These are phyloP conservation scores for Forsythia viridissima DNA, from an alignment of 257 asterid species.

Conservation along the genomic window DNA sequence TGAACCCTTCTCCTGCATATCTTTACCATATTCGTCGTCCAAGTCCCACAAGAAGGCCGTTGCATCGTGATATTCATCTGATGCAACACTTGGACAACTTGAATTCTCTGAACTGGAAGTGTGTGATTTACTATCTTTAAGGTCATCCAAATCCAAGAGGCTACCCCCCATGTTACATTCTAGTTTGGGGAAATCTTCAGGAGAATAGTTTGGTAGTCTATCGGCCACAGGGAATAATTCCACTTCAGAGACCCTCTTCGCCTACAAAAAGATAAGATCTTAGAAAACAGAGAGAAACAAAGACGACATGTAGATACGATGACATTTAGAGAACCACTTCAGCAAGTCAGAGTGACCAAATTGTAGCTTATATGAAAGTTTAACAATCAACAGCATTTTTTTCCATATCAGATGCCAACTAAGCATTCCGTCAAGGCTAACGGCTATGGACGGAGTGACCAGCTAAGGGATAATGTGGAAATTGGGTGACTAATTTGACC, in stretches of 20 bases:
- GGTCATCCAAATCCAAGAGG: conserved; percentile 43
- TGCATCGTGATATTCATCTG: conserved; percentile 58
- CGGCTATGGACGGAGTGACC: too few relatives aligned
- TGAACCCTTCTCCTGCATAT: conserved; percentile 20
- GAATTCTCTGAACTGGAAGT: conserved; percentile 60
- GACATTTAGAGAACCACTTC: too few relatives aligned
- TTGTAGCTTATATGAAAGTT: too few relatives aligned
- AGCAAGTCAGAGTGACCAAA: too few relatives aligned
- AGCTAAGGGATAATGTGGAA: too few relatives aligned
- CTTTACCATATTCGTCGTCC: conserved; percentile 33
- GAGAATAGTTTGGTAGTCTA: conserved; percentile 20
- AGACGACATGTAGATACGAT: too few relatives aligned
- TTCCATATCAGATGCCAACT: too few relatives aligned
- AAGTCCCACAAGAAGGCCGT: conserved; percentile 27
- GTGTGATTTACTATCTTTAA: conserved; percentile 40
- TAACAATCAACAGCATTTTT: too few relatives aligned
- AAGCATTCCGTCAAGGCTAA: too few relatives aligned
- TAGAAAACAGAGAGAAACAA: too few relatives aligned
- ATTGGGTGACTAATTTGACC: too few relatives aligned
- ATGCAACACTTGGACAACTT: conserved; percentile 47
- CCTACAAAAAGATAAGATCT: conserved; percentile 21
- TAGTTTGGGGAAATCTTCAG: conserved; percentile 20
- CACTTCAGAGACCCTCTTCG: background rate
- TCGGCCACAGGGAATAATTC: too few relatives aligned
- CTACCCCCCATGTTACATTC: conserved; percentile 33